Base-by-base conservation (phyloP, 768 basidiomycete species). In the Mycena leptocephala region DNA sequence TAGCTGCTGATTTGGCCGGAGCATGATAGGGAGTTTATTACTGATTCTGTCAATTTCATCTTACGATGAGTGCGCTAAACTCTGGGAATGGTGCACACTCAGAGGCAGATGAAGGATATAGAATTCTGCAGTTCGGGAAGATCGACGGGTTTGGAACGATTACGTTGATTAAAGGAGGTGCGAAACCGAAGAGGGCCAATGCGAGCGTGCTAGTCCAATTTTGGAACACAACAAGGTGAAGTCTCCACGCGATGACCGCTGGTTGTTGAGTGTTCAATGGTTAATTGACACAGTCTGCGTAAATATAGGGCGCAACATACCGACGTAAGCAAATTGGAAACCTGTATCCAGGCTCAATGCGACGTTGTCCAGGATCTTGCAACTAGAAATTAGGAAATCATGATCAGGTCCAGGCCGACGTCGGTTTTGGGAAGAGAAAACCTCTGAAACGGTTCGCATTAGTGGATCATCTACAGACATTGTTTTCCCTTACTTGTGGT, bases 141-240 rank as follows among this genome's bases (percentile, higher is more conserved):
- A 66, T 51, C 20, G 65, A 66, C 30, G 65, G 65, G 13, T 66
- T 66, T 10, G 41, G 65, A 37, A 51, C 46, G n/a, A 66, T 53
- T 16, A 46, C 65, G 30, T 66, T 66, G 41, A 51, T 66, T 14
- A 66, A 33, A 14, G 43, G 30, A 33, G 65, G 30, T 32, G 43
- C 43, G 18, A 66, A 51, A 22, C 65, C 65, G 20, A 66, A 66
- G 9, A 53, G 18, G 26, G 46, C 43, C 24, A 66, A 53, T 10
- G 65, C 14, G 46, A 53, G 14, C 1, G 65, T 66, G 13, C 2
- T 30, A n/a, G 20, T 66, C 65, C 65, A 66, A 30, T 32, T 43
- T n/a, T 22, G 30, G 55, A 56, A 66, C 6, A 20, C 20, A 53
- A 66, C 1, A n/a, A n/a, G n/a, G 48, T 46, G 46, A 32, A 32